Base-by-base conservation (phyloP, 345 rosid species). In the Clausena lansium region DNA sequence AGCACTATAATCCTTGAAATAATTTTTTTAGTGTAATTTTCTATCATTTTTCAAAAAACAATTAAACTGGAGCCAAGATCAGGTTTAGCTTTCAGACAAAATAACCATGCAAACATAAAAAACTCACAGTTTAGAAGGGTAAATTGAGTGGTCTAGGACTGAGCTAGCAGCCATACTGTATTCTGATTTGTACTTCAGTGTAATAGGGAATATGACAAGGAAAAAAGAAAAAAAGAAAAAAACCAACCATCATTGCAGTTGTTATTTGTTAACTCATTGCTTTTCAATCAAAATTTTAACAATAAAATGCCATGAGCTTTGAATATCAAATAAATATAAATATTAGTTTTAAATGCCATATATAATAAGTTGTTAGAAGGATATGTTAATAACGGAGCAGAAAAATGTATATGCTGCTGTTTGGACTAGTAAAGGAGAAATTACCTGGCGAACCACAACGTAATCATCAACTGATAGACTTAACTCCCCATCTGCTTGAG, bases 371-470 rank as follows among this genome's bases (percentile, higher is more conserved):
- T 60, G 25, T n/a, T 57, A 39, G 36, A 30, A 58, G 35, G 59
- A 73, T 58, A 4, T 13, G 54, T 7, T 13, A 22, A 72, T 27
- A n/a, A 33, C 52, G 8, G 66, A 25, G 14, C 15, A 35, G 50
- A 72, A 36, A 57, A 39, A 27, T 47, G 33, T 24, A 35, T n/a
- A 28, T 5, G 47, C 28, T 10, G 28, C 2, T 30, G 2, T 30
- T 24, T 59, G 30, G 47, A 59, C 8, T 45, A 65, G 70, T 47
- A 22, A 24, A 30, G 24, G 50, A 41, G 72, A 76, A 52, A 30
- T 22, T 88, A 95, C 97, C 99, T 92, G 91, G 75, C 91, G 89
- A 71, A 95, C 94, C 79, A 91, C 86, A 35, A 95, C 96, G 78
- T 85, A 92, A 70, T 93, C 97, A 80, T 87, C 96, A 32, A 93